These are phyloP conservation scores for Pythium plurisporium DNA, from an alignment of 352 stramenopile genomes.

Conservation along the genomic window DNA sequence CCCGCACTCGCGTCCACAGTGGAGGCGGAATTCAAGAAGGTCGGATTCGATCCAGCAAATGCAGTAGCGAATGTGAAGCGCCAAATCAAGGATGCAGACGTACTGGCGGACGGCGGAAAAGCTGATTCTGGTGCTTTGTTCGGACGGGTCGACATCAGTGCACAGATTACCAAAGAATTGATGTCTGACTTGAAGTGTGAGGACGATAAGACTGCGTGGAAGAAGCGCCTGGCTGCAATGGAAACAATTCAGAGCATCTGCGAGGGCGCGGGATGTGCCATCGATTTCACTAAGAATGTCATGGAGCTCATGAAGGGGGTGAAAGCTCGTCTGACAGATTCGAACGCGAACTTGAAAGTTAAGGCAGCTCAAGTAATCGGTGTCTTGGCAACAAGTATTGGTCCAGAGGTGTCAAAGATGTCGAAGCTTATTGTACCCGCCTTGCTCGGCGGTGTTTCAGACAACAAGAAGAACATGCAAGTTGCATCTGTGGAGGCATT, in stretches of 20 bases:
- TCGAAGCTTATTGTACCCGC: constrained; percentile 72
- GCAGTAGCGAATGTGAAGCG: constrained; percentile 52
- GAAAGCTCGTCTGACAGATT: constrained; percentile 78
- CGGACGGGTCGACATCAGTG: constrained; percentile 70
- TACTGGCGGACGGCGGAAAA: constrained; percentile 27
- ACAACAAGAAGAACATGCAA: constrained; percentile 91
- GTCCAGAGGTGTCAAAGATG: constrained; percentile 72
- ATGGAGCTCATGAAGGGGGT: constrained; percentile 69
- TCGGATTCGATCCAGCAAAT: constrained; percentile 62
- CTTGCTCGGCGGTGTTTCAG: constrained; percentile 64
- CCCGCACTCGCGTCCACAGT: constrained; percentile 70
- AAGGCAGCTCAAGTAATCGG: constrained; percentile 83
- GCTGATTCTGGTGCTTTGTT: constrained; percentile 56
- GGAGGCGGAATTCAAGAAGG: constrained; percentile 78
- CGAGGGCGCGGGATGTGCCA: constrained; percentile 63
- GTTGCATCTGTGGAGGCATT: constrained; percentile 66
- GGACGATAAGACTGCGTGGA: constrained; percentile 81
- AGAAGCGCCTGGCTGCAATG: constrained; percentile 81
- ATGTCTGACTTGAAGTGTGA: constrained; percentile 84
- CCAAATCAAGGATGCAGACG: constrained; percentile 66
- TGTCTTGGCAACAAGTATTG: constrained; percentile 68
- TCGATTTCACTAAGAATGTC: constrained; percentile 82
- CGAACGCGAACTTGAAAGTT: constrained; percentile 85
- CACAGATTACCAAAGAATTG: constrained; percentile 83
- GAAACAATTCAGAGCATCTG: constrained; percentile 75